Evolutionary conservation across 345 rosid genomes (phyloP).

Genomic region (Pugionium cornutum): DNA sequence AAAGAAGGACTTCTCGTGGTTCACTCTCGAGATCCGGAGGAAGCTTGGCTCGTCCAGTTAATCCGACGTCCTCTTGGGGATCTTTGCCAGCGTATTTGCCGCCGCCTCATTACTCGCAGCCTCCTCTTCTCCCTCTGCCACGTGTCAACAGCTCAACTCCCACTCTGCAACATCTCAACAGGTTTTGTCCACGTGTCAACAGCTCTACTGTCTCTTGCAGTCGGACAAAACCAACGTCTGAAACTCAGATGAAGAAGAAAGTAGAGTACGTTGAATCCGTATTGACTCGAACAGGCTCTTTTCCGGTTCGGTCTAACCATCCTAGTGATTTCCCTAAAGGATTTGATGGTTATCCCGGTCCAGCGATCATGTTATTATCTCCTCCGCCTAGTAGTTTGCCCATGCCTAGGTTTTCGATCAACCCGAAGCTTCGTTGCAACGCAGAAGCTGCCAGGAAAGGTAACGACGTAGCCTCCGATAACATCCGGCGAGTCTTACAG

Average conservation of each 20-base stretch:
- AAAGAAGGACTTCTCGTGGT: slow-evolving; percentile 40
- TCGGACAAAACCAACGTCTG: slow-evolving; percentile 10
- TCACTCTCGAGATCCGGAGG: slow-evolving; percentile 45
- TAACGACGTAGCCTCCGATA: slow-evolving; percentile 59
- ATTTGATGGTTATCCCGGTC: slow-evolving; percentile 47
- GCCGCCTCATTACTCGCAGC: slow-evolving; percentile 43
- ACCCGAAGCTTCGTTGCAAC: slow-evolving; percentile 59
- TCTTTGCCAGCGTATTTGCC: slow-evolving; percentile 36
- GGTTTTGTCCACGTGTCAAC: slow-evolving; percentile 37
- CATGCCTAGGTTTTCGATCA: slow-evolving; percentile 63
- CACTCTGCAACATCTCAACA: slow-evolving; percentile 40
- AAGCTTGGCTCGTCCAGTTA: slow-evolving; percentile 41
- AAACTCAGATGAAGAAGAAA: slow-evolving; percentile 20
- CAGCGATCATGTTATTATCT: slow-evolving; percentile 45
- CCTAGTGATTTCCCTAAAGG: slow-evolving; percentile 52
- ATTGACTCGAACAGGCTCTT: slow-evolving; percentile 37
- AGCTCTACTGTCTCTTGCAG: slow-evolving; percentile 22
- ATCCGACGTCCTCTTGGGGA: slow-evolving; percentile 31
- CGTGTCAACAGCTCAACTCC: slow-evolving; percentile 43
- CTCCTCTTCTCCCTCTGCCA: slow-evolving; percentile 76
- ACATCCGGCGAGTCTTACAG: slow-evolving; percentile 65
- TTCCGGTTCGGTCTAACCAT: slow-evolving; percentile 36
- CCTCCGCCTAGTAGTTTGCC: slow-evolving; percentile 83
- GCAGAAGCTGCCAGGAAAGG: slow-evolving; percentile 50
- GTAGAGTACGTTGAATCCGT: slow-evolving; percentile 2